A percentile compares a stretch with the other conserved stretches of the same genome.
phyloP scores from a whole-genome alignment of 768 basidiomycete genomes.

The Strobilomyces echinocephalus region DNA sequence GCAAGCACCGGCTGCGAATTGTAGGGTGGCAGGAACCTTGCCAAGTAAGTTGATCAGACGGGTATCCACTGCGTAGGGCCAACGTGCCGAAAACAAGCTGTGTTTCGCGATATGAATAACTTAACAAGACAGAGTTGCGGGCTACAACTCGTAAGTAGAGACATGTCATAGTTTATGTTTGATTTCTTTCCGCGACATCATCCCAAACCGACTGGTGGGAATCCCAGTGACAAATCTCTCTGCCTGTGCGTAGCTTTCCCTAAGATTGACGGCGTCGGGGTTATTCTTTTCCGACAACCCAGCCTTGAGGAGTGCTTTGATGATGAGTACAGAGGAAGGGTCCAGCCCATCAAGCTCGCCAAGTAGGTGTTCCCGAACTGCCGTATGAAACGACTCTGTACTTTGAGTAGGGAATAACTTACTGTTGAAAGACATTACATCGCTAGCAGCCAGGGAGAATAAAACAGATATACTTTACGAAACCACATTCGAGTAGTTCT shows the following conservation, averaged over 20 bases:
- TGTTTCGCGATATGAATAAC: background rate
- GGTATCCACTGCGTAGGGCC: too few relatives aligned
- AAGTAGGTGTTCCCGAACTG: conserved; percentile 46
- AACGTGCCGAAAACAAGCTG: too few relatives aligned
- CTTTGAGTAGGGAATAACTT: conserved; percentile 55
- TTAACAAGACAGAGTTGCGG: background rate
- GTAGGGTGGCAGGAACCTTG: too few relatives aligned
- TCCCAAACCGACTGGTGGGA: conserved; percentile 48
- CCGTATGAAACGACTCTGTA: conserved; percentile 48
- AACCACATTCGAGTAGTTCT: conserved; percentile 56
- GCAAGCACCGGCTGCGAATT: too few relatives aligned
- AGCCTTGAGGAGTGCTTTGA: conserved; percentile 50
- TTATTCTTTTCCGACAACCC: conserved; percentile 59
- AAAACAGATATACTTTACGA: conserved; percentile 50
- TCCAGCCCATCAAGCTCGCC: conserved; percentile 58
- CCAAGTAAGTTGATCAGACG: too few relatives aligned
- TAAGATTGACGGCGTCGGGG: conserved; percentile 58
- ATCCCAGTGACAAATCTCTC: conserved; percentile 58
- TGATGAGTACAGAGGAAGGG: conserved; percentile 45
- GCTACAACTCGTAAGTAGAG: background rate
- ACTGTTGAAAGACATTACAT: conserved; percentile 30
- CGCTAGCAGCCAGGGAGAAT: background rate
- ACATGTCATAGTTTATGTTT: conserved; percentile 52
- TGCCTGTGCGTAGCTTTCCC: conserved; percentile 71
- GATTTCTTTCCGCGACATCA: conserved; percentile 59